These are phyloP conservation scores for Saccharum officinarum DNA, from an alignment of 176 grass and related monocot genomes.

Conservation along the genomic window DNA sequence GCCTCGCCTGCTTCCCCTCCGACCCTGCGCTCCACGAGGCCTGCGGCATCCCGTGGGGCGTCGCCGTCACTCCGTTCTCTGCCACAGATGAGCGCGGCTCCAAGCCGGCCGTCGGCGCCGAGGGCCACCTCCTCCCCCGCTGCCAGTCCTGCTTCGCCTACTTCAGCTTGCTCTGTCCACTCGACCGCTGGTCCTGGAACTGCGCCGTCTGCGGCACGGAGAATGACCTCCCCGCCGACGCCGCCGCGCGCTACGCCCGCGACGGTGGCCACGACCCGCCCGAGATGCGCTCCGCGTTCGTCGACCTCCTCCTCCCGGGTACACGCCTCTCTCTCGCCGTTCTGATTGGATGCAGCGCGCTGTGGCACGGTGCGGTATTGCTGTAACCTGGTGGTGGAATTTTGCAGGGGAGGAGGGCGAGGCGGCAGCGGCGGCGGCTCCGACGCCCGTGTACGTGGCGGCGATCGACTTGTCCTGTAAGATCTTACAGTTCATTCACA, in stretches of 20 bases:
- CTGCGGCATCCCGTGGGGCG: slow-evolving; percentile 81
- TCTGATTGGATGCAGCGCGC: slow-evolving; percentile 1
- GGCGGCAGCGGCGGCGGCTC: slow-evolving; percentile 18
- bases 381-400: slow-evolving; percentile 11
- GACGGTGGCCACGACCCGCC: slow-evolving; percentile 54
- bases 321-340: neutral
- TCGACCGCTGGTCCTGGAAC: slow-evolving; percentile 84
- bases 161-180: slow-evolving; percentile 63
- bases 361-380: neutral
- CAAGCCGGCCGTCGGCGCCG: slow-evolving; percentile 43
- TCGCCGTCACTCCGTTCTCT: slow-evolving; percentile 75
- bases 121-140: slow-evolving; percentile 69
- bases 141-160: slow-evolving; percentile 88
- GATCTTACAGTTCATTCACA: slow-evolving; percentile 20
- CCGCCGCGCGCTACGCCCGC: slow-evolving; percentile 52
- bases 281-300: slow-evolving; percentile 85
- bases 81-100: slow-evolving; percentile 60
- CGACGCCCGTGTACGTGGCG: slow-evolving; percentile 82
- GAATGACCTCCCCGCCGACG: slow-evolving; percentile 55
- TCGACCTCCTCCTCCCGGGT: slow-evolving; percentile 70
- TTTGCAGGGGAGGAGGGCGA: slow-evolving; percentile 52
- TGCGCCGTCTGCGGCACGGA: slow-evolving; percentile 71
- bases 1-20: slow-evolving; percentile 68
- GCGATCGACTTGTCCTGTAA: slow-evolving; percentile 90
- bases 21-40: slow-evolving; percentile 51